Conservation (phyloP, 1,139 yeast species). For the Lodderomyces orthopsilosis region DNA sequence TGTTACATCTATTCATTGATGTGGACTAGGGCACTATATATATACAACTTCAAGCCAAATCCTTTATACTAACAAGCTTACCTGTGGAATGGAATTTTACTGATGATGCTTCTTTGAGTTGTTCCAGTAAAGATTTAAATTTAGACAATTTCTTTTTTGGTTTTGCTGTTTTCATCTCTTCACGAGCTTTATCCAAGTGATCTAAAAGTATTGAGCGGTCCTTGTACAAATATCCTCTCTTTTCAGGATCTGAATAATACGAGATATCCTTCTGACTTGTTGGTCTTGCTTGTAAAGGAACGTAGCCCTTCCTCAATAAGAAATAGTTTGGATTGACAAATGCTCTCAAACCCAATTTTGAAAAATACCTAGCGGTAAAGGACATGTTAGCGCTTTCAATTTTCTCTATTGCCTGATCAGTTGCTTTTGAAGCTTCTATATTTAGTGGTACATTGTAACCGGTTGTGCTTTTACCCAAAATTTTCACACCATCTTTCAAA, state of each 20-base stretch:
- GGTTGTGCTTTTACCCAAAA: conserved; percentile 20
- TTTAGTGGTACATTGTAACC: conserved; percentile 57
- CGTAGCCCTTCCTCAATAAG: conserved; percentile 64
- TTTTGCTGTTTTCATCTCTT: conserved; percentile 25
- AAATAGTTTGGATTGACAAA: conserved; percentile 75
- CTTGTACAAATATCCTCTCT: conserved; percentile 70
- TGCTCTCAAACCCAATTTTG: conserved; percentile 64
- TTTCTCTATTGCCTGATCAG: conserved; percentile 65
- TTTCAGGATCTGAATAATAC: conserved; percentile 68
- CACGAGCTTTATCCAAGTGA: conserved; percentile 25
- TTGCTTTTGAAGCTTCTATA: conserved; percentile 81
- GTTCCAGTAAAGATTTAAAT: conserved; percentile 13
- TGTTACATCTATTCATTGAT: conserved; percentile 36
- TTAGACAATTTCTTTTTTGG: conserved; percentile 31
- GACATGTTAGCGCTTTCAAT: conserved; percentile 71
- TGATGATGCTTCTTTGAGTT: conserved; percentile 12
- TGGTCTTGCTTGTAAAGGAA: conserved; percentile 87
- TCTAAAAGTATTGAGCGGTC: conserved; percentile 40
- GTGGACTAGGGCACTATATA: conserved; percentile 16
- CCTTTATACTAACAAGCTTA: conserved; percentile 8
- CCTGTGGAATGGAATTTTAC: conserved; percentile 14
- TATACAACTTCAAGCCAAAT: conserved; percentile 6
- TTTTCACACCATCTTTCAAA: conserved; percentile 76
- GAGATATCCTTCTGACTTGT: conserved; percentile 76
- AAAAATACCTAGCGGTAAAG: conserved; percentile 71